Evolutionary conservation across 2,329 filamentous ascomycete genomes (phyloP), one percentile per base, ranked within the genome.

Genomic region (Phialophora tarda): DNA sequence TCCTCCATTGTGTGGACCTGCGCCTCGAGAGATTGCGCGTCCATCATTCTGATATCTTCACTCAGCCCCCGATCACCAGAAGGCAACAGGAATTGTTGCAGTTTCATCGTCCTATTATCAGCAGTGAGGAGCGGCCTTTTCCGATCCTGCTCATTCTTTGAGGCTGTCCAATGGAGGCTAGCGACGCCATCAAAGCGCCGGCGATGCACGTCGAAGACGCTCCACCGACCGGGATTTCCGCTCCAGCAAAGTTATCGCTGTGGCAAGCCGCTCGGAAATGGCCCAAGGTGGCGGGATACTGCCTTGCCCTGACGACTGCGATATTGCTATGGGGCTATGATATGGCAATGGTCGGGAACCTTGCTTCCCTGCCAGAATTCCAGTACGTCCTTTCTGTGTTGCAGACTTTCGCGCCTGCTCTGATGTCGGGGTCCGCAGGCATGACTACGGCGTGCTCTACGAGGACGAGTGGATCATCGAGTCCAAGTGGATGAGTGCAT

Each of bases 401-500:
- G 10, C 11, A 14, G 28, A 30, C 32, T 44, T 41, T 38, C 10
- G 32, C 3, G 26, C n/a, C 6, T 2, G n/a, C 14, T 34, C 53
- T 30, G 53, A 56, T 21, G 21, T n/a, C 0, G 4, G 10, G 56
- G 4, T 28, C n/a, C 32, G 24, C 28, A 64, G 66, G 67, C 21
- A 34, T 61, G 76, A 79, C 56, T 81, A 77, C 60, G 78, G 78
- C 53, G 69, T 73, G 23, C 66, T 69, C 1, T 73, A 75, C 47
- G 64, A 76, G 11, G 72, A 70, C 14, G 62, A 72, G 30, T 75
- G 75, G 44, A 81, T 78, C 41, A 76, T 80, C n/a, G 80, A 81
- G 0, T 79, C 79, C 2, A 71, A 77, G 21, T 82, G 81, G 81
- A 74, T 82, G 5, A 77, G 79, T 0, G 73, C 83, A 11, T 83